Conservation (phyloP, 352 stramenopile genomes). For the Achlya hypogyna region DNA sequence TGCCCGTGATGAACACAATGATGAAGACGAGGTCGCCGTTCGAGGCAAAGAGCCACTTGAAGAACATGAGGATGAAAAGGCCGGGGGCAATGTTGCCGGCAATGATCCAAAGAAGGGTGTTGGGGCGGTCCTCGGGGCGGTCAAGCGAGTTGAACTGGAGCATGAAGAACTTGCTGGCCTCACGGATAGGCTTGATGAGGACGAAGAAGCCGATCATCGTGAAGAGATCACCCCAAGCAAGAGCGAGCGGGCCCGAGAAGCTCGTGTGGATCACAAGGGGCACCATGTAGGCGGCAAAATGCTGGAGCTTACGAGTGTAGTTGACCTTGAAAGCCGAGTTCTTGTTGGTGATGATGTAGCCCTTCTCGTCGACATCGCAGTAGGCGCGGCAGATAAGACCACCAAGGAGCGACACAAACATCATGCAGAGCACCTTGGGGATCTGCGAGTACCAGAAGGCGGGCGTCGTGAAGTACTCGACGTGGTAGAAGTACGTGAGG, state of each 20-base stretch:
- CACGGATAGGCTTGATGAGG: slow-evolving; percentile 76
- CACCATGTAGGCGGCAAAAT: slow-evolving; percentile 76
- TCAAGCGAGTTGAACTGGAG: slow-evolving; percentile 85
- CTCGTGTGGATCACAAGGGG: slow-evolving; percentile 66
- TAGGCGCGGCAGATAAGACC: slow-evolving; percentile 71
- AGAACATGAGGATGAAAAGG: slow-evolving; percentile 23
- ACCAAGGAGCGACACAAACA: slow-evolving; percentile 58
- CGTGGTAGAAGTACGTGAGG: slow-evolving; percentile 53
- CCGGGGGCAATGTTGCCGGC: slow-evolving; percentile 26
- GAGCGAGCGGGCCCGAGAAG: slow-evolving; percentile 42
- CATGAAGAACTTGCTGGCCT: slow-evolving; percentile 79
- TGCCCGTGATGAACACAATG: slow-evolving; percentile 60
- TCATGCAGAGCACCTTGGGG: slow-evolving; percentile 75
- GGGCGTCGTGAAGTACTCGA: slow-evolving; percentile 36
- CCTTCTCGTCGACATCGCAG: slow-evolving; percentile 67
- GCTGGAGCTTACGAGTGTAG: slow-evolving; percentile 81
- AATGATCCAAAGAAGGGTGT: slow-evolving; percentile 81
- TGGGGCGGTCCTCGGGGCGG: slow-evolving; percentile 66
- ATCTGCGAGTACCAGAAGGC: slow-evolving; percentile 72
- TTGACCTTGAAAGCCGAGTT: slow-evolving; percentile 82
- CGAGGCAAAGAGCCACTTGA: slow-evolving; percentile 22
- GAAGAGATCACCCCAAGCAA: slow-evolving; percentile 78
- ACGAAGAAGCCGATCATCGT: slow-evolving; percentile 72
- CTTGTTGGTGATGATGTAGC: slow-evolving; percentile 82
- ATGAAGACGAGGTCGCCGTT: slow-evolving; percentile 30